phyloP scores from a whole-genome alignment of 176 grass and related monocot species.

The Cenchrus americanus region DNA sequence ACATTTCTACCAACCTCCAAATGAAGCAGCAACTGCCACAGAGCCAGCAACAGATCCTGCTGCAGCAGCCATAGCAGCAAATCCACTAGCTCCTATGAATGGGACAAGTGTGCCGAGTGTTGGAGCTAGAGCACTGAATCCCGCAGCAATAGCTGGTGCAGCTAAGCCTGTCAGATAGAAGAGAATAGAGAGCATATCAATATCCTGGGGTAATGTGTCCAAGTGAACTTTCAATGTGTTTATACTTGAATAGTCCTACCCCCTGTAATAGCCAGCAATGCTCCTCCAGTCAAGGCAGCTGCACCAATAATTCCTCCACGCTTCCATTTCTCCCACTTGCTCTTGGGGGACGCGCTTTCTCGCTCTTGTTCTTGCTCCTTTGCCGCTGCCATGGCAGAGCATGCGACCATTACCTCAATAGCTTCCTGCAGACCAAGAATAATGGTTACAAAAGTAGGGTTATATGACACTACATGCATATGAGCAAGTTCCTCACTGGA shows the following conservation, averaged over 20 bases:
- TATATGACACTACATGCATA: background rate
- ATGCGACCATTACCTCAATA: conserved; percentile 90
- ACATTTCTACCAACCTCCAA: conserved; percentile 74
- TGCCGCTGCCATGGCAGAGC: conserved; percentile 92
- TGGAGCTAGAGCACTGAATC: conserved; percentile 86
- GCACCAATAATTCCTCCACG: conserved; percentile 91
- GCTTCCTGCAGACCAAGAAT: conserved; percentile 66
- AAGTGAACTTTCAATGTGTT: background rate
- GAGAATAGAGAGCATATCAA: conserved; percentile 37
- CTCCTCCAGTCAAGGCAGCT: conserved; percentile 88
- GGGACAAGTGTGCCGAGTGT: conserved; percentile 82
- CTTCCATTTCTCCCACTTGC: conserved; percentile 90
- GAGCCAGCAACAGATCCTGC: conserved; percentile 85
- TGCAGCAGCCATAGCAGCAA: conserved; percentile 93
- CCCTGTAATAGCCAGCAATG: conserved; percentile 87
- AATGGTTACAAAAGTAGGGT: background rate
- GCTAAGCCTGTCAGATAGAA: conserved; percentile 63
- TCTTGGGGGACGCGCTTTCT: conserved; percentile 58
- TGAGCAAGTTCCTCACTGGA: background rate
- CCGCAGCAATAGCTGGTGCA: conserved; percentile 97
- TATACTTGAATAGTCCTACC: conserved; percentile 46
- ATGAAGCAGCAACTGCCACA: conserved; percentile 93
- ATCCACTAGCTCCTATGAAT: conserved; percentile 93
- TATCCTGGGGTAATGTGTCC: background rate
- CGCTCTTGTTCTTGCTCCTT: conserved; percentile 74